A percentile compares a stretch with the other conserved stretches of the same genome.
phyloP scores from a whole-genome alignment of 1,284 basidiomycete species.

The Caloboletus firmus region DNA sequence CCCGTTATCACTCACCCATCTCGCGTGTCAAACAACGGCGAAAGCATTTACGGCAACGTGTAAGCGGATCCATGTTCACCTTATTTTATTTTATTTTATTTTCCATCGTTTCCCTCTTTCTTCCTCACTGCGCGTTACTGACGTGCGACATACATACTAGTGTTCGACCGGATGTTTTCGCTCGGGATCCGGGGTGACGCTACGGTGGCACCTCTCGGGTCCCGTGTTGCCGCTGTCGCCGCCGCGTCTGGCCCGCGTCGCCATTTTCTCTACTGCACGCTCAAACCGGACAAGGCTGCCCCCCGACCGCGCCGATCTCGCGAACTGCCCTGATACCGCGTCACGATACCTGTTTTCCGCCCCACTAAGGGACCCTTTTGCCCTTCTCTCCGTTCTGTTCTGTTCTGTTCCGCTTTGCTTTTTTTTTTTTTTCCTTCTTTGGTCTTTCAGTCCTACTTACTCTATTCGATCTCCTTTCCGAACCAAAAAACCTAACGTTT shows the following conservation, averaged over 20 bases:
- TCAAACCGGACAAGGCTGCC: conserved; percentile 52
- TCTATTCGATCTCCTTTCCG: too few relatives aligned
- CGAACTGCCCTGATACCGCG: conserved; percentile 16
- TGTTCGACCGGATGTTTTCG: conserved; percentile 92
- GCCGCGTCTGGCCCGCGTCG: conserved; percentile 66
- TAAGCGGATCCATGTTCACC: too few relatives aligned
- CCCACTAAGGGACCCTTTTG: too few relatives aligned
- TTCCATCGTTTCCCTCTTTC: neutral
- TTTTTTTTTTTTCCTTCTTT: too few relatives aligned
- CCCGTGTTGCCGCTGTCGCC: conserved; percentile 62
- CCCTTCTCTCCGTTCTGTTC: too few relatives aligned
- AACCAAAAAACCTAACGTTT: neutral
- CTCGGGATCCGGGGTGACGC: conserved; percentile 72
- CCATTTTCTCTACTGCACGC: conserved; percentile 77
- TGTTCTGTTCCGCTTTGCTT: too few relatives aligned
- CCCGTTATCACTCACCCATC: conserved; percentile 75
- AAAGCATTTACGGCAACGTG: conserved; percentile 82
- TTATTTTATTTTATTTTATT: too few relatives aligned
- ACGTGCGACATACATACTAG: conserved; percentile 38
- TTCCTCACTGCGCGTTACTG: neutral
- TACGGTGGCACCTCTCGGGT: conserved; percentile 59
- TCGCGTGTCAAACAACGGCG: conserved; percentile 83
- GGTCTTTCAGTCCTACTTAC: too few relatives aligned
- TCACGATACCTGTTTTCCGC: too few relatives aligned
- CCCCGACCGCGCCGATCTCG: conserved; percentile 39